Conservation (phyloP, 2,329 filamentous ascomycete genomes). For the Penicillium sp. region DNA sequence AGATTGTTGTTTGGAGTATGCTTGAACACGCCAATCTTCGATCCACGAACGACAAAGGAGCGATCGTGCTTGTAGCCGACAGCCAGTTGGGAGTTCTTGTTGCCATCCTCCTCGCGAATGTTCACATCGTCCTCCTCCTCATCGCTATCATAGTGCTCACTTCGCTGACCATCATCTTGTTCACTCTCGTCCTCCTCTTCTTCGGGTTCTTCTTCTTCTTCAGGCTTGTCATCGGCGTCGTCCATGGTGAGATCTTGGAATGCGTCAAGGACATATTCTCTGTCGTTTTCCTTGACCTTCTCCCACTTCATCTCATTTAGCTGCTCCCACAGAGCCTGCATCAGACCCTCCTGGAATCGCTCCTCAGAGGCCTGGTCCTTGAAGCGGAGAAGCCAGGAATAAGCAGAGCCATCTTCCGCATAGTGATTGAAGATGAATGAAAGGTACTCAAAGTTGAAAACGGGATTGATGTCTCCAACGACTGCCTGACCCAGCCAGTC, state of each 20-base stretch:
- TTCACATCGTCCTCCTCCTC: conserved; percentile 81
- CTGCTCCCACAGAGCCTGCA: conserved; percentile 97
- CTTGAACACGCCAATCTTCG: conserved; percentile 99
- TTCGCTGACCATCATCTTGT: conserved; percentile 68
- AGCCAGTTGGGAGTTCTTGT: conserved; percentile 90
- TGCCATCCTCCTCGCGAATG: conserved; percentile 72
- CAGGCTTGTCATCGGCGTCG: conserved; percentile 67
- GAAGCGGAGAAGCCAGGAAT: conserved; percentile 95
- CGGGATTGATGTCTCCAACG: conserved; percentile 90
- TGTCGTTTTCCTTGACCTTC: conserved; percentile 89
- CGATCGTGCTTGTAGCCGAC: conserved; percentile 97
- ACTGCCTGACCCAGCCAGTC: conserved; percentile 89
- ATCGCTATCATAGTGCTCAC: conserved; percentile 75
- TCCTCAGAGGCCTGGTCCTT: conserved; percentile 81
- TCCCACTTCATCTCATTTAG: conserved; percentile 92
- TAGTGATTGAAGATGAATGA: conserved; percentile 99
- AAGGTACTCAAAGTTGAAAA: conserved; percentile 99
- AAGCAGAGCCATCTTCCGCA: conserved; percentile 82
- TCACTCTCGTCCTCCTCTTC: conserved; percentile 67
- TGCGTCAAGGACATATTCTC: conserved; percentile 91
- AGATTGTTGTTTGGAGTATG: conserved; percentile 91
- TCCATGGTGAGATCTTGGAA: conserved; percentile 96
- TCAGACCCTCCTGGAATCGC: conserved; percentile 88
- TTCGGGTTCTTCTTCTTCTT: conserved; percentile 60
- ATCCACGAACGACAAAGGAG: conserved; percentile 94